Conservation (phyloP, 371 early-diverging fungal species). For the Syncephalastrum contaminatum region DNA sequence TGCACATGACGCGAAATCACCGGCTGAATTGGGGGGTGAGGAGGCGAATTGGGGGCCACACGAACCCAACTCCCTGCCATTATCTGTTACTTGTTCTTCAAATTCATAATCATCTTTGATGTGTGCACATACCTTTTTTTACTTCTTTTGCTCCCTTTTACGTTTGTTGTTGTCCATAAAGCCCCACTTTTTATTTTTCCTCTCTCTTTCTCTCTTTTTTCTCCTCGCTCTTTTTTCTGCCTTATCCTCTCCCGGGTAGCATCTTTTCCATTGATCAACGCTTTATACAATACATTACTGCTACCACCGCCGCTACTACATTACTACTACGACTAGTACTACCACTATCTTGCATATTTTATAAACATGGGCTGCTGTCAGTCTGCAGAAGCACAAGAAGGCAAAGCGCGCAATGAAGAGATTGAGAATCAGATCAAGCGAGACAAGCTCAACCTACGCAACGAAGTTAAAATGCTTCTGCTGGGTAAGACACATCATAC, state of each 20-base stretch:
- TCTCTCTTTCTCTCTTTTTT: conserved; percentile 6
- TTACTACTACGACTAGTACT: neutral
- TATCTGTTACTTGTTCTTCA: too few relatives aligned
- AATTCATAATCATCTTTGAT: too few relatives aligned
- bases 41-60: too few relatives aligned
- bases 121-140: too few relatives aligned
- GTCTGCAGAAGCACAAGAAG: conserved; percentile 81
- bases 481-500: conserved; percentile 61
- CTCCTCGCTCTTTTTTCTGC: conserved; percentile 3
- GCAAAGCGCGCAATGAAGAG: conserved; percentile 78
- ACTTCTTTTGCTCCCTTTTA: too few relatives aligned
- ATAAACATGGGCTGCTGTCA: conserved; percentile 86
- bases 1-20: too few relatives aligned
- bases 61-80: too few relatives aligned
- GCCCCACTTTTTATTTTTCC: neutral
- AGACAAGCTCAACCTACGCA: conserved; percentile 75
- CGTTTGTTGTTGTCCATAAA: too few relatives aligned
- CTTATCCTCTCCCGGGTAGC: neutral
- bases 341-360: neutral
- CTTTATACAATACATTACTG: neutral
- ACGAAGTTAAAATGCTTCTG: conserved; percentile 95
- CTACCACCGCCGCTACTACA: neutral
- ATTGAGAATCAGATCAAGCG: conserved; percentile 87
- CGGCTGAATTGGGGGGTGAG: too few relatives aligned
- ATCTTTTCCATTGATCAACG: neutral